Evolutionary conservation across 176 grass and related monocot genomes (phyloP).

Genomic region (Secale cereale): DNA sequence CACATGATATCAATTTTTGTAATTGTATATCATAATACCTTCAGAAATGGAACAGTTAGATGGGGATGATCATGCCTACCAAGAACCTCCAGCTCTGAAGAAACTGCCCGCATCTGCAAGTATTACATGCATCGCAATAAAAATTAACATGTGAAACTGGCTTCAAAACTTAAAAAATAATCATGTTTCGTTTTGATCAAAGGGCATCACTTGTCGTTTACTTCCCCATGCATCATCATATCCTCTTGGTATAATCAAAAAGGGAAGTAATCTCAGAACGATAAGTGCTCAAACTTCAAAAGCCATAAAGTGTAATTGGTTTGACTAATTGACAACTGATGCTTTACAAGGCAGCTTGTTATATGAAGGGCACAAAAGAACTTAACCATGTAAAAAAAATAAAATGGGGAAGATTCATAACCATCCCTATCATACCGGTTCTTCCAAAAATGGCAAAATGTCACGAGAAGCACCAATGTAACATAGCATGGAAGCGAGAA

Average conservation of each 20-base stretch:
- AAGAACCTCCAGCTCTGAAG: conserved; percentile 81
- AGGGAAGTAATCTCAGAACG: background rate
- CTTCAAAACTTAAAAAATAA: conserved; percentile 9
- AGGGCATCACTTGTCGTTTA: background rate
- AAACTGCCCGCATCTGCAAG: conserved; percentile 82
- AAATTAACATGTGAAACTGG: background rate
- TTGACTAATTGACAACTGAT: background rate
- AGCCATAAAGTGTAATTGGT: background rate
- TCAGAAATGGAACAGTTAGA: conserved; percentile 92
- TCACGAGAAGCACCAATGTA: conserved; percentile 89
- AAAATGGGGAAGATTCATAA: conserved; percentile 21
- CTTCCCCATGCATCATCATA: background rate
- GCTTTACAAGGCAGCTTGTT: background rate
- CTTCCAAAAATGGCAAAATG: conserved; percentile 92
- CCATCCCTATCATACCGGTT: conserved; percentile 61
- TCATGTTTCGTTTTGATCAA: conserved; percentile 8
- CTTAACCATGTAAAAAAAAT: background rate
- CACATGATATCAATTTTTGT: conserved; percentile 24
- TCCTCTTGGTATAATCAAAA: background rate
- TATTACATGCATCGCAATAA: conserved; percentile 21
- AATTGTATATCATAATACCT: conserved; percentile 47
- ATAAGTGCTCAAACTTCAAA: background rate
- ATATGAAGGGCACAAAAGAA: background rate
- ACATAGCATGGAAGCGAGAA: conserved; percentile 87
- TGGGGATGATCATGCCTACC: conserved; percentile 89